Evolutionary conservation across 441 rosid species (phyloP).

Genomic region (Eruca vesicaria): DNA sequence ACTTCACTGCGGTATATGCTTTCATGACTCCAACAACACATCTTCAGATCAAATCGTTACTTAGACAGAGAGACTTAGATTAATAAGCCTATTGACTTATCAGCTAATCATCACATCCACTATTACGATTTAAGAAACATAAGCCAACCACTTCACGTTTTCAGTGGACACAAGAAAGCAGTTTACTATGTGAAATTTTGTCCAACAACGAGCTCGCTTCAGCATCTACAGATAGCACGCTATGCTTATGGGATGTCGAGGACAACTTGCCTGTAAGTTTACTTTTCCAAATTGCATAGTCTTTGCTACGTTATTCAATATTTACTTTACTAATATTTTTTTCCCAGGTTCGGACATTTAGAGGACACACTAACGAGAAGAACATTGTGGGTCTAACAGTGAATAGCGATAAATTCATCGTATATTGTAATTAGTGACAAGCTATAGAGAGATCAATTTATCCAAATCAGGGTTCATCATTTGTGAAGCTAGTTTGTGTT

Average conservation of each 20-base stretch:
- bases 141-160: constrained; percentile 86
- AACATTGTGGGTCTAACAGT: constrained; percentile 94
- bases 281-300: not conserved
- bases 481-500: constrained; percentile 10
- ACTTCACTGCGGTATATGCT: constrained; percentile 77
- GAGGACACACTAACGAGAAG: constrained; percentile 95
- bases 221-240: constrained; percentile 98
- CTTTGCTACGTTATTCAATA: constrained; percentile 5
- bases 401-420: constrained; percentile 32
- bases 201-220: constrained; percentile 95
- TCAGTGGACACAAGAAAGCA: constrained; percentile 90
- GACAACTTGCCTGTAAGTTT: constrained; percentile 64
- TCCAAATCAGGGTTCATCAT: constrained; percentile 10
- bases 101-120: constrained; percentile 95
- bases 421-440: constrained; percentile 10
- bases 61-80: constrained; percentile 1
- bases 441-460: constrained; percentile 15
- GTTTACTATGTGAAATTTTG: constrained; percentile 96
- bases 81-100: constrained; percentile 29
- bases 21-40: constrained; percentile 1
- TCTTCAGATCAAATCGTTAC: constrained; percentile 1
- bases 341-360: constrained; percentile 76
- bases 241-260: constrained; percentile 94
- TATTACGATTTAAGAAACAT: constrained; percentile 85
- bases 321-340: not conserved